A percentile compares a stretch with the other conserved stretches of the same genome.
These are phyloP conservation scores for Xerophyta viscosa DNA, from an alignment of 106 monocot species.

Conservation along the genomic window DNA sequence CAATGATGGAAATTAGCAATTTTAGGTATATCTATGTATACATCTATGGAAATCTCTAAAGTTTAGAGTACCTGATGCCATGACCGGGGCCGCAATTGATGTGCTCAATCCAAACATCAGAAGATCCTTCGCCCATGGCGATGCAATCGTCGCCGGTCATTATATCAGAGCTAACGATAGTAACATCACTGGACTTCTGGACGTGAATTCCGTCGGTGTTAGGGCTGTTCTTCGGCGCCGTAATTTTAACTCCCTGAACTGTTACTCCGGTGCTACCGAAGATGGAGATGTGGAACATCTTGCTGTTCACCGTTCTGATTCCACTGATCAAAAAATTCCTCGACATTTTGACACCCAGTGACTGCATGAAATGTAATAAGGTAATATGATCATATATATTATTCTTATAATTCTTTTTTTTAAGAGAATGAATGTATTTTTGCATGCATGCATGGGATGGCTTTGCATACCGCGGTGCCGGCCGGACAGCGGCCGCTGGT, in stretches of 20 bases:
- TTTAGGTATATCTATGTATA: background rate
- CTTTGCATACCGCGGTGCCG: background rate
- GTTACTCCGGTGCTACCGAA: constrained; percentile 1
- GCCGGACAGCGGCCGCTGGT: background rate
- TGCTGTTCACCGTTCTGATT: constrained; percentile 16
- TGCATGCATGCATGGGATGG: too few relatives aligned
- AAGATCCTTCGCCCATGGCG: constrained; percentile 27
- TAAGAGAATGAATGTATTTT: too few relatives aligned
- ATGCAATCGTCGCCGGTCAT: constrained; percentile 48
- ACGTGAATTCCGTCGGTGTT: constrained; percentile 50
- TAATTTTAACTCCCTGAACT: constrained; percentile 5
- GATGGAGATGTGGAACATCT: constrained; percentile 28
- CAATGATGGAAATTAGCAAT: background rate
- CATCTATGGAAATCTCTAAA: too few relatives aligned
- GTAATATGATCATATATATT: background rate
- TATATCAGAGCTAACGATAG: constrained; percentile 7
- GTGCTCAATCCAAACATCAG: constrained; percentile 10
- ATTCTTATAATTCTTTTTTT: too few relatives aligned
- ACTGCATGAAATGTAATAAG: background rate
- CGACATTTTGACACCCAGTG: background rate
- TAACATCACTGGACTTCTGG: constrained; percentile 2
- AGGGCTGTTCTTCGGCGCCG: constrained; percentile 24
- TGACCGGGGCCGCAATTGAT: constrained; percentile 23
- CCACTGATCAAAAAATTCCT: constrained; percentile 1
- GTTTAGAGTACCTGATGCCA: background rate